Evolutionary conservation across 2,329 filamentous ascomycete genomes (phyloP).

Genomic region (Neurospora crassa): DNA sequence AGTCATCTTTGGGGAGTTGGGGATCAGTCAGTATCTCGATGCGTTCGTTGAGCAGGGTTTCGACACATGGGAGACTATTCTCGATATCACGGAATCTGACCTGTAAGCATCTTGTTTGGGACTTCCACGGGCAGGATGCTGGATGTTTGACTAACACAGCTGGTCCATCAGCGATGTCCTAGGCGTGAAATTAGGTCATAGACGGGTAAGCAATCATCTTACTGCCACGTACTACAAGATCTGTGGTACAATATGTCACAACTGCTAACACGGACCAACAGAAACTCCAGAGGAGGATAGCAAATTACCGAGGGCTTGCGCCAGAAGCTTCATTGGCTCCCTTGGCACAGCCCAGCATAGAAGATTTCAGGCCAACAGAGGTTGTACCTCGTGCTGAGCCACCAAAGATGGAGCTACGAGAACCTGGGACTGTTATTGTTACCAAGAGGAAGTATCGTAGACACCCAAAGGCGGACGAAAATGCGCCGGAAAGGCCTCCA

Average conservation of each 20-base stretch:
- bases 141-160: constrained; percentile 6
- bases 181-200: constrained; percentile 70
- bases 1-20: constrained; percentile 62
- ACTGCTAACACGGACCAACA: constrained; percentile 25
- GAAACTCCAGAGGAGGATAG: constrained; percentile 79
- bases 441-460: constrained; percentile 67
- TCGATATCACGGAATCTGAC: constrained; percentile 78
- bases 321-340: constrained; percentile 43
- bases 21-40: constrained; percentile 67
- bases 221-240: not conserved
- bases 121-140: not conserved
- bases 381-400: constrained; percentile 43
- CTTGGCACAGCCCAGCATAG: constrained; percentile 38
- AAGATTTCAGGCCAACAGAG: constrained; percentile 36
- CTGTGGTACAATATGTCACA: not conserved
- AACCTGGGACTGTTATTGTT: constrained; percentile 31
- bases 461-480: constrained; percentile 72
- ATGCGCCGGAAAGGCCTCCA: constrained; percentile 69
- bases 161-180: constrained; percentile 49
- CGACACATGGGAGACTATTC: constrained; percentile 73
- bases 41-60: constrained; percentile 70
- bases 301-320: constrained; percentile 57
- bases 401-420: constrained; percentile 32
- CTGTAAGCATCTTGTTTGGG: constrained; percentile 41
- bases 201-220: constrained; percentile 48